These are phyloP conservation scores for Xerocomellus dryophilus DNA, from an alignment of 768 basidiomycete species.

Conservation along the genomic window DNA sequence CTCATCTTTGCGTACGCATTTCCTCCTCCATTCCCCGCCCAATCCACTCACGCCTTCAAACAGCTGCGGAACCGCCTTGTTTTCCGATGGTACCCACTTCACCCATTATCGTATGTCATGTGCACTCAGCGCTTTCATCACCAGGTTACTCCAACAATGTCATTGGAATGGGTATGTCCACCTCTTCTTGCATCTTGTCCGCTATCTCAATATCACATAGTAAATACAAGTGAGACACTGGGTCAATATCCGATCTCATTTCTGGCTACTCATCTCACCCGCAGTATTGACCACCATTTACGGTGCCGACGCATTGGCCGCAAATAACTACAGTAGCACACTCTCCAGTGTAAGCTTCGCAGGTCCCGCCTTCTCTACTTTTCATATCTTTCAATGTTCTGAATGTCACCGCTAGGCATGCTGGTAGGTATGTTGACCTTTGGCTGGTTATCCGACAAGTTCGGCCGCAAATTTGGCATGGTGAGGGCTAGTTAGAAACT, in stretches of 20 bases:
- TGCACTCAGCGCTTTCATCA: slow-evolving; percentile 4
- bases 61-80: slow-evolving; percentile 84
- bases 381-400: slow-evolving; percentile 59
- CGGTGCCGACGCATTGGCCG: slow-evolving; percentile 47
- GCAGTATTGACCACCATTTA: slow-evolving; percentile 73
- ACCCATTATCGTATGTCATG: not conserved
- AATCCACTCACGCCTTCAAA: slow-evolving; percentile 1
- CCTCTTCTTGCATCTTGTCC: not conserved
- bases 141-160: slow-evolving; percentile 78
- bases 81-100: slow-evolving; percentile 66
- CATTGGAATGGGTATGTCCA: slow-evolving; percentile 66
- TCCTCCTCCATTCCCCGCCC: slow-evolving; percentile 5
- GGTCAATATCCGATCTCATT: not conserved
- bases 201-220: slow-evolving; percentile 34
- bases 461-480: slow-evolving; percentile 90
- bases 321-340: slow-evolving; percentile 58
- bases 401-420: slow-evolving; percentile 68
- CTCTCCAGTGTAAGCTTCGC: slow-evolving; percentile 75
- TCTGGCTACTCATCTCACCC: not conserved
- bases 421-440: slow-evolving; percentile 83
- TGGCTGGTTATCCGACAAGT: slow-evolving; percentile 80
- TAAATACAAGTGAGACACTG: slow-evolving; percentile 58
- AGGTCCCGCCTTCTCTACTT: slow-evolving; percentile 71
- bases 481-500: slow-evolving; percentile 34
- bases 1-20: slow-evolving; percentile 76